Evolutionary conservation across 1,284 basidiomycete species (phyloP).

Genomic region (Tremellales sp.): DNA sequence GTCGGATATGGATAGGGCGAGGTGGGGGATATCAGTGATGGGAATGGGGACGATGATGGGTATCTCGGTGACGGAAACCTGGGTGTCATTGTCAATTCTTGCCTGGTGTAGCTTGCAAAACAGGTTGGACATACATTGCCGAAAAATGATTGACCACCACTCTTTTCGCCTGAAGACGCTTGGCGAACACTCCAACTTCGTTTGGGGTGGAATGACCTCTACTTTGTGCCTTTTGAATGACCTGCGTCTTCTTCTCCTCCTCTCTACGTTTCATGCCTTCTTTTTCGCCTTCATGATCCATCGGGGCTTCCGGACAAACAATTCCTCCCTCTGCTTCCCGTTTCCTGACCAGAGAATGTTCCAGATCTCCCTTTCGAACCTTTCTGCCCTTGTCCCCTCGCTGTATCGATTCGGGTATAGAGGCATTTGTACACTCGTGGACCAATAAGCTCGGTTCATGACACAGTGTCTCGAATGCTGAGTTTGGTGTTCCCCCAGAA

Average conservation of each 20-base stretch:
- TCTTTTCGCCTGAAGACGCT: conserved; percentile 58
- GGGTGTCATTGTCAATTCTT: neutral
- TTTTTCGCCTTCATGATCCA: conserved; percentile 47
- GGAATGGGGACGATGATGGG: conserved; percentile 26
- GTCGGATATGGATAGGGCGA: conserved; percentile 39
- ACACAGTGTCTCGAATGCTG: conserved; percentile 33
- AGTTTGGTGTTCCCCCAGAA: conserved; percentile 41
- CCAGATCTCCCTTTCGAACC: conserved; percentile 33
- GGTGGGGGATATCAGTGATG: conserved; percentile 51
- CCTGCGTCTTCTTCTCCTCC: conserved; percentile 47
- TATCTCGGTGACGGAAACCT: conserved; percentile 35
- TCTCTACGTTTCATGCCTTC: conserved; percentile 34
- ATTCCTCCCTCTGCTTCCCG: conserved; percentile 27
- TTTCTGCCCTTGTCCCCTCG: conserved; percentile 36
- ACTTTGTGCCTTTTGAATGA: conserved; percentile 57
- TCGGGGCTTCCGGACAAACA: conserved; percentile 14
- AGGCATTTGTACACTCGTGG: conserved; percentile 83
- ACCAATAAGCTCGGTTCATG: conserved; percentile 40
- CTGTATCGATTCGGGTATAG: conserved; percentile 56
- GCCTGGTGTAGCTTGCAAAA: neutral
- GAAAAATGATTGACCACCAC: conserved; percentile 82
- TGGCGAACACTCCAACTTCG: conserved; percentile 78
- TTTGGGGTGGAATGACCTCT: conserved; percentile 78
- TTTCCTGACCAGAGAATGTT: conserved; percentile 40
- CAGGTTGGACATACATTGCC: conserved; percentile 55